phyloP scores from a whole-genome alignment of 2,329 filamentous ascomycete genomes.

The Alternaria infectoria region DNA sequence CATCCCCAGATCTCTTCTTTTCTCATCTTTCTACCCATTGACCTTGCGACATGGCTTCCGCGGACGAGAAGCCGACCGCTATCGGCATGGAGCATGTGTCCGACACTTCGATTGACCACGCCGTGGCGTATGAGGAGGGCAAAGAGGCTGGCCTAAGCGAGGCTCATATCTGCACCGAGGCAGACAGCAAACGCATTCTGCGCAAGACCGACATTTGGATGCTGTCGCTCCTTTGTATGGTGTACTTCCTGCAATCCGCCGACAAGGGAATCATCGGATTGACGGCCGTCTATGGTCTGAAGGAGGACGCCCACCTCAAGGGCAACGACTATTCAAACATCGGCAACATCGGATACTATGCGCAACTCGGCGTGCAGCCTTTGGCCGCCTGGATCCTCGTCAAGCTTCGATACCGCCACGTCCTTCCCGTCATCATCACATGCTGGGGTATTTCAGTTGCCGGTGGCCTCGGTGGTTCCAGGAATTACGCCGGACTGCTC shows the following conservation, averaged over 20 bases:
- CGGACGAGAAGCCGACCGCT: constrained; percentile 18
- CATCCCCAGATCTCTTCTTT: constrained; percentile 7
- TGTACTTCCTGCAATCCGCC: constrained; percentile 31
- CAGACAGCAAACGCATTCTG: constrained; percentile 30
- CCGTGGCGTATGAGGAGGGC: constrained; percentile 27
- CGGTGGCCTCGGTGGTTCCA: constrained; percentile 29
- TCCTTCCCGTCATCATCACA: constrained; percentile 39
- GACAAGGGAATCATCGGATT: constrained; percentile 59
- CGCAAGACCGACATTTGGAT: constrained; percentile 31
- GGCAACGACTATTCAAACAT: constrained; percentile 57
- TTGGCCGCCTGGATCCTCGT: constrained; percentile 59
- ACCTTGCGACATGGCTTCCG: constrained; percentile 21
- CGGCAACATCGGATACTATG: constrained; percentile 57
- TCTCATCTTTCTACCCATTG: background rate
- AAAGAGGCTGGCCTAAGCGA: constrained; percentile 20
- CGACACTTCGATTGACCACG: constrained; percentile 16
- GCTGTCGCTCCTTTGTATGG: constrained; percentile 32
- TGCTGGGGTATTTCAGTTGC: constrained; percentile 56
- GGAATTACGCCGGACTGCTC: constrained; percentile 25
- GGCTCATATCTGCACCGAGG: constrained; percentile 26
- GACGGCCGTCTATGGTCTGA: constrained; percentile 63
- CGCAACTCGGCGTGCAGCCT: constrained; percentile 60
- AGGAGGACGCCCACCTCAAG: constrained; percentile 39
- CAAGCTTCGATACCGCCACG: constrained; percentile 45
- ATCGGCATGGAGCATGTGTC: constrained; percentile 16